These are phyloP conservation scores for Tuber umbilicatum DNA, from an alignment of 495 filamentous ascomycete genomes.

Conservation along the genomic window DNA sequence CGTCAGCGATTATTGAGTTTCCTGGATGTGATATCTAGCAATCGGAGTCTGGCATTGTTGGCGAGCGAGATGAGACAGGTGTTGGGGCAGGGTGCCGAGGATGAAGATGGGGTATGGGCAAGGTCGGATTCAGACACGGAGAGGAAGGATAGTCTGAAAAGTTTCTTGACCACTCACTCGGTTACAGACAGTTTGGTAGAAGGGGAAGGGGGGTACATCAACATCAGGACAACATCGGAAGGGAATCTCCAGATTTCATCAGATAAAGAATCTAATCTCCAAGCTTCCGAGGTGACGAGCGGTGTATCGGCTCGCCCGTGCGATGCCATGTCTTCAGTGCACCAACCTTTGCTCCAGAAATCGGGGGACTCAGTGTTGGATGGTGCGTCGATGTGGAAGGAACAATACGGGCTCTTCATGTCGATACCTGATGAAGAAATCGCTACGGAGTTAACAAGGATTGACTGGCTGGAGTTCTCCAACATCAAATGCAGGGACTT, in stretches of 20 bases:
- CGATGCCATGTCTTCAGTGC: slow-evolving; percentile 29
- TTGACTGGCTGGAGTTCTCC: slow-evolving; percentile 95
- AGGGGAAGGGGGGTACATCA: slow-evolving; percentile 26
- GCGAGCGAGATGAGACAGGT: slow-evolving; percentile 73
- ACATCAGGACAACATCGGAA: slow-evolving; percentile 32
- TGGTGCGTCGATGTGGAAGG: slow-evolving; percentile 25
- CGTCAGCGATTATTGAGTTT: slow-evolving; percentile 64
- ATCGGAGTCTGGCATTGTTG: slow-evolving; percentile 70
- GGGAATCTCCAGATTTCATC: slow-evolving; percentile 16
- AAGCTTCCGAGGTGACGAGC: slow-evolving; percentile 47
- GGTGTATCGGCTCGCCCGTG: slow-evolving; percentile 43
- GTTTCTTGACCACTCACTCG: slow-evolving; percentile 46
- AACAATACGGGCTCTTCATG: slow-evolving; percentile 41
- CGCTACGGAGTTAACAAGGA: slow-evolving; percentile 83
- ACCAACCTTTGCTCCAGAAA: slow-evolving; percentile 26
- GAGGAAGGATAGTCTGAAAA: slow-evolving; percentile 41
- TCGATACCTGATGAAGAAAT: slow-evolving; percentile 58
- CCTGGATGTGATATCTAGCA: slow-evolving; percentile 58
- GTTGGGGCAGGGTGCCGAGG: slow-evolving; percentile 60
- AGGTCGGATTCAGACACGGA: slow-evolving; percentile 57
- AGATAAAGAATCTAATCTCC: slow-evolving; percentile 30
- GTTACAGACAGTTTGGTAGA: slow-evolving; percentile 42
- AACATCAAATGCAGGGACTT: slow-evolving; percentile 93
- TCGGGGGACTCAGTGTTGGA: slow-evolving; percentile 14
- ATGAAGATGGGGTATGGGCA: slow-evolving; percentile 76